Percentiles rank a stretch among this genome's conserved stretches.
These are phyloP conservation scores for Pouteria campechiana DNA, from an alignment of 179 eudicot species.

Conservation along the genomic window DNA sequence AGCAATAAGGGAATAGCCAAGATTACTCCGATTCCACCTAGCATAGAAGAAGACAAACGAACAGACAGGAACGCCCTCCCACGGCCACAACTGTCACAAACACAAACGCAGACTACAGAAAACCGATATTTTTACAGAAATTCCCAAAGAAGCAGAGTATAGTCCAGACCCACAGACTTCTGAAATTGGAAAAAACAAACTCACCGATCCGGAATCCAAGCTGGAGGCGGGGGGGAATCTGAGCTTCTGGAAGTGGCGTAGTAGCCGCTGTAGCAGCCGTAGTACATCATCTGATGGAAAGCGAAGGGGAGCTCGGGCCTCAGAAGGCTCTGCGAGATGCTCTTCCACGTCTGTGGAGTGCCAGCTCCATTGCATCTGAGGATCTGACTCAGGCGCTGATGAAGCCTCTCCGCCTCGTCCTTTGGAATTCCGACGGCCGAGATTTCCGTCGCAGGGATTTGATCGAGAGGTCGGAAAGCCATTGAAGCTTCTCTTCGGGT, in stretches of 20 bases:
- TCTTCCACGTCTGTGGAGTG: conserved; percentile 55
- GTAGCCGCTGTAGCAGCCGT: conserved; percentile 57
- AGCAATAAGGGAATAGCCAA: no score
- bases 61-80: no score
- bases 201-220: conserved; percentile 80
- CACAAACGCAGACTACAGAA: no score
- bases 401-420: conserved; percentile 25
- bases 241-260: no score
- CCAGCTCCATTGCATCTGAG: conserved; percentile 32
- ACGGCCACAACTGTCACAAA: no score
- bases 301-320: conserved; percentile 69
- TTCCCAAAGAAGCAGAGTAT: no score
- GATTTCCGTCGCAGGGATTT: conserved; percentile 40
- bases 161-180: no score
- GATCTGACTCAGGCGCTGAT: conserved; percentile 37
- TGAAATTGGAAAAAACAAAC: conserved; percentile 1
- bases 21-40: no score
- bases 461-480: conserved; percentile 41
- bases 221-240: conserved; percentile 83
- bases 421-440: conserved; percentile 32
- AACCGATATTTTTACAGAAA: no score
- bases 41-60: no score
- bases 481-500: no score
- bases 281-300: conserved; percentile 79
- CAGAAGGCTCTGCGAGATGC: conserved; percentile 35